These are phyloP conservation scores for Candida chauliodis DNA, from an alignment of 805 yeast genomes.

Conservation along the genomic window DNA sequence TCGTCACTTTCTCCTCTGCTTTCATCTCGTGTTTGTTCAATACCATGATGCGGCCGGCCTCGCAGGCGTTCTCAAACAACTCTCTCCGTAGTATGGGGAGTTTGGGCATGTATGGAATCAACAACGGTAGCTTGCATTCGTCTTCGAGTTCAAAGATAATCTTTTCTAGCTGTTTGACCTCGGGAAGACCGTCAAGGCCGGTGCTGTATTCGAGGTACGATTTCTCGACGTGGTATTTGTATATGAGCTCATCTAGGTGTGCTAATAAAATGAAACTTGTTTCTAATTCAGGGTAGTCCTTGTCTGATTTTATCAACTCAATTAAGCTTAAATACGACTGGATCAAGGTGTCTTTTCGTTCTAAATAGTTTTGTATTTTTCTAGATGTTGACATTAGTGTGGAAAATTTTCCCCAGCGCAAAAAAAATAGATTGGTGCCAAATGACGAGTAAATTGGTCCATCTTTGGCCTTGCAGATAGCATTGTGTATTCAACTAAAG, in stretches of 20 bases:
- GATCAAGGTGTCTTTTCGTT: conserved; percentile 12
- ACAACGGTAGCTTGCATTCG: conserved; percentile 10
- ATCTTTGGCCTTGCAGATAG: no score
- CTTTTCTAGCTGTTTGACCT: conserved; percentile 16
- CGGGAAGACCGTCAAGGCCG: background rate
- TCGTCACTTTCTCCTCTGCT: background rate
- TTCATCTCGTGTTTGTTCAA: background rate
- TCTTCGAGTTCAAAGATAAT: conserved; percentile 18
- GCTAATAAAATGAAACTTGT: conserved; percentile 16
- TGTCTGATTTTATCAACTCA: conserved; percentile 8
- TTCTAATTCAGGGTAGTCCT: conserved; percentile 11
- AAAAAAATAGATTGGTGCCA: no score
- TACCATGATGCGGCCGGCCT: conserved; percentile 21
- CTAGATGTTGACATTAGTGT: conserved; percentile 9
- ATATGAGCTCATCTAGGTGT: conserved; percentile 25
- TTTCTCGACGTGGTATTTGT: conserved; percentile 21
- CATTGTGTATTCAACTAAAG: no score
- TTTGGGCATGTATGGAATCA: conserved; percentile 15
- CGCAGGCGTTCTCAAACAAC: conserved; percentile 26
- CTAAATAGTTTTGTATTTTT: conserved; percentile 18
- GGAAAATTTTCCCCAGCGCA: no score
- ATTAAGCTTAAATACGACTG: conserved; percentile 13
- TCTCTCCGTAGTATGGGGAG: conserved; percentile 28
- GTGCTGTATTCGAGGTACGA: conserved; percentile 20
- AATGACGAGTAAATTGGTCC: no score